These are phyloP conservation scores for Pythium sukuiense DNA, from an alignment of 352 stramenopile genomes.

Conservation along the genomic window DNA sequence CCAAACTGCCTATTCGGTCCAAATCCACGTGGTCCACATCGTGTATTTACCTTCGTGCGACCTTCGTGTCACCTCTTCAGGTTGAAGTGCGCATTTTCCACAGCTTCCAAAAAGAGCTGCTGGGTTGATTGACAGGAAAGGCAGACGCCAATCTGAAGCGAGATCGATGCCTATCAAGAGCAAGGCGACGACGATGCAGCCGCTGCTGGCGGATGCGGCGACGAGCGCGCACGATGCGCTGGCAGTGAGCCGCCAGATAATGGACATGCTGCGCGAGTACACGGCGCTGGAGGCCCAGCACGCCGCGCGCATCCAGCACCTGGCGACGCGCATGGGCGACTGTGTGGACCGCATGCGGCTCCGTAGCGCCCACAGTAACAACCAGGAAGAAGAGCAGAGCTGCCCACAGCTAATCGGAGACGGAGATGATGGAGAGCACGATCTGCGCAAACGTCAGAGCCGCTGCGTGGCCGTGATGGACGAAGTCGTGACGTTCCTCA, in stretches of 20 bases:
- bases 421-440: conserved; percentile 12
- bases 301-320: conserved; percentile 21
- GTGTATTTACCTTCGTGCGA: conserved; percentile 3
- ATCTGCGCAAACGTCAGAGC: conserved; percentile 13
- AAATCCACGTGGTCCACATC: neutral
- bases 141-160: neutral
- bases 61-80: conserved; percentile 12
- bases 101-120: neutral
- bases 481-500: conserved; percentile 38
- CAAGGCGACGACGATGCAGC: neutral
- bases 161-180: conserved; percentile 19
- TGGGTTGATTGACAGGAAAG: neutral
- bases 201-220: conserved; percentile 11
- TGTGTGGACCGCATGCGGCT: conserved; percentile 27
- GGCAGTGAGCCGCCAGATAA: conserved; percentile 28
- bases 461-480: conserved; percentile 34
- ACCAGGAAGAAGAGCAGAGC: neutral
- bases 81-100: conserved; percentile 34
- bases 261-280: conserved; percentile 34
- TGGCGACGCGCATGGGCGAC: conserved; percentile 29
- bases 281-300: conserved; percentile 29
- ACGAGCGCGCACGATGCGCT: conserved; percentile 25
- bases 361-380: neutral
- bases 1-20: neutral
- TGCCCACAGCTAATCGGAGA: neutral